Base-by-base conservation (phyloP, 106 monocot genomes). In the Apostasia ramifera region DNA sequence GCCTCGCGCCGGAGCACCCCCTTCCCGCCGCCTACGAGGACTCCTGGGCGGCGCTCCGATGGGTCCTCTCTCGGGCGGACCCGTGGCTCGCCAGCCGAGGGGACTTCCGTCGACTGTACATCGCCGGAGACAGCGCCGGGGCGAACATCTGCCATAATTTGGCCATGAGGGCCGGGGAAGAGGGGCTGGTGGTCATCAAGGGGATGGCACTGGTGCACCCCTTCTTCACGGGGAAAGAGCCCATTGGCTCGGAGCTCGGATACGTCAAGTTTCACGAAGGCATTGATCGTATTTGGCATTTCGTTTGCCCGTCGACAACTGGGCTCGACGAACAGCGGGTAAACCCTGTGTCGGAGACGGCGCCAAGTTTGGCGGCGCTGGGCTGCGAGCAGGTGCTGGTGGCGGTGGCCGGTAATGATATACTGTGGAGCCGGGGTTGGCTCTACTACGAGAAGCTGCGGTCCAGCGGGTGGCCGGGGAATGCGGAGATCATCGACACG, bases 1-100 rank as follows among this genome's bases (percentile, higher is more conserved):
- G 82, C 15, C 73, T 65, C 9, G 68, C 82, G 5, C 82, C 82
- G 49, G 82, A 80, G 54, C 70, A 82, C 59, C 78, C 66, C 2
- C 52, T 71, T 26, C 71, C 72, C 11, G 51, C 51, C 37, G 72
- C 78, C 2, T 72, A 77, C 70, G 55, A 64, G 3, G 77, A 77
- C 56, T 70, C 43, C 40, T 71, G 71, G 71, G 59, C 53, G 4
- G 71, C 60, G 0, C 38, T 60, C 11, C 71, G 39, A n/a, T 71
- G 59, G 71, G 58, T 41, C 38, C 2, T 10, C 4, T 54, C 65
- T 37, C 5, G 38, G 6, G 15, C 64, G 2, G 72, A 72, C 52
- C 38, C 47, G 43, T 72, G 72, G 72, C 48, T 72, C 2, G 11
- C 40, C 4, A n/a, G 38, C 1, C 53, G 14, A 7, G 72, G 52